phyloP scores from a whole-genome alignment of 345 rosid species.

The Combretum micranthum region DNA sequence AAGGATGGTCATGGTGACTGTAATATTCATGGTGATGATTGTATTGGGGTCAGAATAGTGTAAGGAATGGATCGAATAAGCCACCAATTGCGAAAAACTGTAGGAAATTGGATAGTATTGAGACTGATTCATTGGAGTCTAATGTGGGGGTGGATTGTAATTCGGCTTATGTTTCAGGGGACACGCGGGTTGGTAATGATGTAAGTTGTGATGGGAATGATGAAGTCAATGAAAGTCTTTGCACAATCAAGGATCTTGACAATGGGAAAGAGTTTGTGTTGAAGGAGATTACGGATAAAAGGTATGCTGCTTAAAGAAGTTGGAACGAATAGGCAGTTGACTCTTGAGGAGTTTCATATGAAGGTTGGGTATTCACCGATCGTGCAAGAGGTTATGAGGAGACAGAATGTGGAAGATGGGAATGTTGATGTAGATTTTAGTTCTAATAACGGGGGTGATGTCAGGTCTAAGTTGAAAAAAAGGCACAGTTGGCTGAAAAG shows the following conservation, averaged over 20 bases:
- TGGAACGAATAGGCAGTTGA: slow-evolving; percentile 80
- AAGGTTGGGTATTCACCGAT: slow-evolving; percentile 90
- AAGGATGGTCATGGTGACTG: neutral
- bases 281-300: slow-evolving; percentile 78
- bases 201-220: slow-evolving; percentile 20
- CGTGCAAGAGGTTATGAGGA: slow-evolving; percentile 91
- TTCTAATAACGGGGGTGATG: slow-evolving; percentile 25
- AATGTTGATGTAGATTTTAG: slow-evolving; percentile 31
- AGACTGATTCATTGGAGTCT: slow-evolving; percentile 18
- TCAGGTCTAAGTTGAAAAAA: slow-evolving; percentile 54
- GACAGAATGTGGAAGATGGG: slow-evolving; percentile 83
- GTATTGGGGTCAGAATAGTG: neutral
- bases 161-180: slow-evolving; percentile 14
- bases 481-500: slow-evolving; percentile 78
- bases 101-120: slow-evolving; percentile 15
- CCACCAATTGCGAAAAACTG: slow-evolving; percentile 18
- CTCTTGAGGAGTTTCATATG: slow-evolving; percentile 91
- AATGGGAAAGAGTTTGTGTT: slow-evolving; percentile 84
- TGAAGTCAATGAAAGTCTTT: slow-evolving; percentile 30
- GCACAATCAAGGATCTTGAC: slow-evolving; percentile 81
- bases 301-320: slow-evolving; percentile 77
- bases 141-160: slow-evolving; percentile 27
- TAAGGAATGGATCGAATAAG: slow-evolving; percentile 17
- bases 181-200: slow-evolving; percentile 20
- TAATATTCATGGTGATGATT: neutral